Percentiles rank a stretch among this genome's conserved stretches.
Conservation (phyloP, 2,329 filamentous ascomycete genomes). For the Tricladium varicosporioides region DNA sequence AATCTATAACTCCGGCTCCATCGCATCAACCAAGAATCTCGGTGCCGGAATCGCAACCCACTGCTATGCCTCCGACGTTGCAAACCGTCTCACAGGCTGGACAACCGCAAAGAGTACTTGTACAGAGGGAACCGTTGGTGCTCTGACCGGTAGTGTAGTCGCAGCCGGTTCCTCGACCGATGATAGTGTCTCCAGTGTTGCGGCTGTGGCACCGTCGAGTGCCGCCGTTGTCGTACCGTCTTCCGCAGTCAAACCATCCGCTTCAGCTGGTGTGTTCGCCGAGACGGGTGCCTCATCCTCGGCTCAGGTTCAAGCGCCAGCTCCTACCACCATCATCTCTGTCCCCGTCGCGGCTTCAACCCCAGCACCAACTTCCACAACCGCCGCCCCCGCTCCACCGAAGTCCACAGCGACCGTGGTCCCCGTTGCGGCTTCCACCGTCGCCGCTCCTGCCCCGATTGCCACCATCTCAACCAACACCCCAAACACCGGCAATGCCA, state of each 20-base stretch:
- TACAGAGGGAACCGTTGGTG: background rate
- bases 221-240: background rate
- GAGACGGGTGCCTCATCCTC: background rate
- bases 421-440: background rate
- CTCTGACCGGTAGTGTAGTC: background rate
- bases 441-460: background rate
- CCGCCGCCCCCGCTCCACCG: background rate
- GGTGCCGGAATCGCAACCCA: conserved; percentile 23
- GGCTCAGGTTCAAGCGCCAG: background rate
- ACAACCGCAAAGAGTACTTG: conserved; percentile 15
- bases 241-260: background rate
- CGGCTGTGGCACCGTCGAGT: background rate
- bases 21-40: conserved; percentile 35
- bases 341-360: background rate
- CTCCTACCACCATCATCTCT: background rate
- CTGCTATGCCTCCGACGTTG: conserved; percentile 28
- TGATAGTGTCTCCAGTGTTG: background rate
- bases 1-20: conserved; percentile 41
- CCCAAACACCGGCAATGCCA: background rate
- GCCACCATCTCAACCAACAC: background rate
- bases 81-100: conserved; percentile 26
- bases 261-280: background rate
- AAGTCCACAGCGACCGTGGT: background rate
- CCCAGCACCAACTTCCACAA: background rate
- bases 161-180: background rate